Percentiles rank a stretch among this genome's conserved stretches.
phyloP scores from a whole-genome alignment of 306 rosid species.

The Pterocarpus santalinus region DNA sequence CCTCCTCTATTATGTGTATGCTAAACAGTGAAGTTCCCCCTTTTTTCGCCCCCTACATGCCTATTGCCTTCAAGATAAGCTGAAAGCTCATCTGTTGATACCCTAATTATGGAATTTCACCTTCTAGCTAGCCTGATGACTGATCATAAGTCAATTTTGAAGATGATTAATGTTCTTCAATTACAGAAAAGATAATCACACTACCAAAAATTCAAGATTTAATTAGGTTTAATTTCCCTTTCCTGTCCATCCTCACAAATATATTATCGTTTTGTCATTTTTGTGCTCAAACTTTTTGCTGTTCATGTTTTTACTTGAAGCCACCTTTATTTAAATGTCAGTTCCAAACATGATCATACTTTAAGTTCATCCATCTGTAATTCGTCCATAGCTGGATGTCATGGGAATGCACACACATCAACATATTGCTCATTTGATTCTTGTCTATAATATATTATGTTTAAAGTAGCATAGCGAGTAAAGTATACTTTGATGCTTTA shows the following conservation, averaged over 20 bases:
- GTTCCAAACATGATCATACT: background rate
- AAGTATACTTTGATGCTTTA: conserved; percentile 42
- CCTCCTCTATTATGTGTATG: no score
- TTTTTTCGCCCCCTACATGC: no score
- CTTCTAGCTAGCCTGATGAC: no score
- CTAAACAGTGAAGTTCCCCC: no score
- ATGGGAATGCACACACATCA: conserved; percentile 36
- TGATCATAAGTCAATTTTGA: no score
- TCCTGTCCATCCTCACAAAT: background rate
- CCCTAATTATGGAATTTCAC: no score
- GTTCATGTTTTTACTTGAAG: conserved; percentile 1
- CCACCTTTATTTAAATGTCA: background rate
- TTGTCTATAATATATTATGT: conserved; percentile 23
- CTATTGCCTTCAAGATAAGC: no score
- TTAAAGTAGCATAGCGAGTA: conserved; percentile 29
- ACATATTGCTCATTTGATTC: conserved; percentile 43
- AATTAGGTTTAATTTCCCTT: background rate
- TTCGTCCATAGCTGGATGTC: conserved; percentile 39
- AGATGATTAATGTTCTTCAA: no score
- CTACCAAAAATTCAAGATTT: no score
- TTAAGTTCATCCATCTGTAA: conserved; percentile 4
- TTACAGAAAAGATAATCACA: no score
- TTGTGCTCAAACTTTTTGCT: background rate
- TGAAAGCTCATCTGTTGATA: no score
- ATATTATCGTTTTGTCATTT: background rate